Conservation (phyloP, 2,329 filamentous ascomycete species). For the Epichloe sibirici region DNA sequence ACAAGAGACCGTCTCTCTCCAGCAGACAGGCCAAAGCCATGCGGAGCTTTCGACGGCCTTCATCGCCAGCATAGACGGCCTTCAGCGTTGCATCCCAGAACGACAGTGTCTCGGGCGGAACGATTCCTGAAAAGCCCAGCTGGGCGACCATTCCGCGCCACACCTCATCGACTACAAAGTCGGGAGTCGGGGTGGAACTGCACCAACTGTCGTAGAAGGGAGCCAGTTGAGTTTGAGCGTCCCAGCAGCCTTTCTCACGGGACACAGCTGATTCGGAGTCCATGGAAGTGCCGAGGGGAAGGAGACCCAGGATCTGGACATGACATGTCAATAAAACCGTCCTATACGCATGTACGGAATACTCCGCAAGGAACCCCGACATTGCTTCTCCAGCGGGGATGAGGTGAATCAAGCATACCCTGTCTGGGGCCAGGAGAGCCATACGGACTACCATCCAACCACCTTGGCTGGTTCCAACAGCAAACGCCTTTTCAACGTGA, state of each 20-base stretch:
- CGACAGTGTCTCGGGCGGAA: conserved; percentile 21
- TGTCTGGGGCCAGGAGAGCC: conserved; percentile 36
- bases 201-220: conserved; percentile 32
- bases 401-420: conserved; percentile 19
- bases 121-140: conserved; percentile 33
- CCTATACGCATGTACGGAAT: not conserved
- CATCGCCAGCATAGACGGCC: conserved; percentile 34
- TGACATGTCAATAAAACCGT: not conserved
- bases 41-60: conserved; percentile 34
- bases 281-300: conserved; percentile 39
- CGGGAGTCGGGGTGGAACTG: conserved; percentile 25
- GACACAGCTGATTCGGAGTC: conserved; percentile 37
- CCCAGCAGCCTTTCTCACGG: conserved; percentile 36
- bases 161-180: conserved; percentile 34
- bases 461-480: conserved; percentile 39
- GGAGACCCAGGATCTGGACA: conserved; percentile 31
- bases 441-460: conserved; percentile 39
- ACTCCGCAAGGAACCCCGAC: no score
- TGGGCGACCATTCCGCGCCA: conserved; percentile 33
- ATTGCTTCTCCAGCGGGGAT: not conserved
- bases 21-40: conserved; percentile 32
- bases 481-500: conserved; percentile 33
- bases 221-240: conserved; percentile 28
- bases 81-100: conserved; percentile 36
- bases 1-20: conserved; percentile 34